Evolutionary conservation across 75 land plant genomes (phyloP).

Genomic region (Isoetes taiwanensis): DNA sequence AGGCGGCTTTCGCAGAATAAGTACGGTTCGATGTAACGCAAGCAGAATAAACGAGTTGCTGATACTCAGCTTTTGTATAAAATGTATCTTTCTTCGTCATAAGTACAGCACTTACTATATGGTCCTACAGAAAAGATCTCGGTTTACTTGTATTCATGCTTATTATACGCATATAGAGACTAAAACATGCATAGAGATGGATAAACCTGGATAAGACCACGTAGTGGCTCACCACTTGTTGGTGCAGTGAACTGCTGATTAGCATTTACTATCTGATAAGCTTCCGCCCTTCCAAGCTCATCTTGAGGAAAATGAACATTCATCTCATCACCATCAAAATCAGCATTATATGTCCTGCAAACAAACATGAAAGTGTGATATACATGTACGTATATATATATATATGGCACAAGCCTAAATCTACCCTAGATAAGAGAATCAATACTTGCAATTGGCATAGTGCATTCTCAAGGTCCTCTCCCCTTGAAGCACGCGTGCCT

Average conservation of each 20-base stretch:
- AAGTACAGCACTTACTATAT: slow-evolving; percentile 71
- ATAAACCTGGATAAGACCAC: slow-evolving; percentile 81
- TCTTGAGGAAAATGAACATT: slow-evolving; percentile 98
- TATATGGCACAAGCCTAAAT: background rate
- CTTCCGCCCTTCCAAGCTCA: slow-evolving; percentile 88
- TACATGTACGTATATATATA: background rate
- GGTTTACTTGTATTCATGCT: background rate
- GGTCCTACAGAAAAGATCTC: slow-evolving; percentile 42
- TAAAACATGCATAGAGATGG: background rate
- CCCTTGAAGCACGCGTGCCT: slow-evolving; percentile 75
- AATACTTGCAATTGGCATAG: slow-evolving; percentile 92
- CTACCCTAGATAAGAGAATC: background rate
- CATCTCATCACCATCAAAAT: slow-evolving; percentile 98
- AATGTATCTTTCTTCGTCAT: slow-evolving; percentile 87
- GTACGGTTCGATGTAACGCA: slow-evolving; percentile 29
- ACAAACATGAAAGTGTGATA: background rate
- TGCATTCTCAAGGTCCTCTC: slow-evolving; percentile 91
- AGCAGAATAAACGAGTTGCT: slow-evolving; percentile 70
- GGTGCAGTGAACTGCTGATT: slow-evolving; percentile 73
- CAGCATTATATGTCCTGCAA: slow-evolving; percentile 90
- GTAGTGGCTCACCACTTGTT: slow-evolving; percentile 74
- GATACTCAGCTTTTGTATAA: slow-evolving; percentile 64
- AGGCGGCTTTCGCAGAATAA: slow-evolving; percentile 4
- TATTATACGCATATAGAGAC: background rate
- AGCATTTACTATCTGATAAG: slow-evolving; percentile 73